phyloP scores from a whole-genome alignment of 352 stramenopile species.

The Phytopythium montanum region DNA sequence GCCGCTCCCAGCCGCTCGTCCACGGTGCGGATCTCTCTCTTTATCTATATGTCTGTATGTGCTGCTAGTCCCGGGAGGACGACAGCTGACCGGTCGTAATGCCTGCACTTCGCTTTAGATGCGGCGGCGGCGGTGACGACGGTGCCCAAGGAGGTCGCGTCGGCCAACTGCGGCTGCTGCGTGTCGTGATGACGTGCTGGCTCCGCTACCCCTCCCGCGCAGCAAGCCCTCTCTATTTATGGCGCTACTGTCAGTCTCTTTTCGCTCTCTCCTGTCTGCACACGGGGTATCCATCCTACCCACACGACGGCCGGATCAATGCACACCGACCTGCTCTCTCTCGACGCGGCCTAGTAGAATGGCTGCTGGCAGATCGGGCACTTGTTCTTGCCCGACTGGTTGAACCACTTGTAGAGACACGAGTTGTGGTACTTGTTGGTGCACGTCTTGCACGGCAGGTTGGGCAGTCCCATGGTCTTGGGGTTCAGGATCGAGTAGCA shows the following conservation, averaged over 20 bases:
- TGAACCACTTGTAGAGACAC: conserved; percentile 94
- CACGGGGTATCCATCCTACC: not conserved
- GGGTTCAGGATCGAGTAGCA: conserved; percentile 92
- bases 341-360: conserved; percentile 77
- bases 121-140: conserved; percentile 15
- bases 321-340: not conserved
- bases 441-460: conserved; percentile 89
- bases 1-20: conserved; percentile 25
- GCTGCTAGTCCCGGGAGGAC: not conserved
- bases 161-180: conserved; percentile 58
- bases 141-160: conserved; percentile 35
- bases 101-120: conserved; percentile 5
- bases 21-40: conserved; percentile 18
- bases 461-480: conserved; percentile 87
- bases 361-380: conserved; percentile 92
- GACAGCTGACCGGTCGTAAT: not conserved
- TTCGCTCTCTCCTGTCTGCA: conserved; percentile 19
- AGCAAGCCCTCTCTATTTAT: conserved; percentile 9
- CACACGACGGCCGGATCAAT: not conserved
- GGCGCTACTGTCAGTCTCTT: conserved; percentile 3
- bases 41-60: not conserved
- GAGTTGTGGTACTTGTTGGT: conserved; percentile 92
- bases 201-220: not conserved
- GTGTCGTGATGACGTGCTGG: conserved; percentile 35
- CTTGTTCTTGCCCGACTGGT: conserved; percentile 92